Evolutionary conservation across 805 yeast genomes (phyloP).

Genomic region (Barnettozyma pratensis): DNA sequence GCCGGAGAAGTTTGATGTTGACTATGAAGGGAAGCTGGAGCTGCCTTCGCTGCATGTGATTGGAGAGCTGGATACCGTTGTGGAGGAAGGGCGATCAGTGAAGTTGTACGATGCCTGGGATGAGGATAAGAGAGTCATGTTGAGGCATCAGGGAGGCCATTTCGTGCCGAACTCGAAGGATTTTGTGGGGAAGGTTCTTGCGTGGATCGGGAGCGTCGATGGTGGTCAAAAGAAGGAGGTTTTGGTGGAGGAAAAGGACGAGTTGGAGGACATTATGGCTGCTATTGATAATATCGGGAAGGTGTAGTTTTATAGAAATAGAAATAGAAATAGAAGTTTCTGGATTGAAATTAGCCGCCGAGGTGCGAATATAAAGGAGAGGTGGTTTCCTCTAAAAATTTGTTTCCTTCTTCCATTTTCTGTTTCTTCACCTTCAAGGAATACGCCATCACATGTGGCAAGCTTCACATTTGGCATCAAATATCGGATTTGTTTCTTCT

Average conservation of each 20-base stretch:
- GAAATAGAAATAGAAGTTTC: background rate
- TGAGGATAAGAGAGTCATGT: conserved; percentile 35
- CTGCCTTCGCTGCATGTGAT: conserved; percentile 59
- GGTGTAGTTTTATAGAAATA: conserved; percentile 7
- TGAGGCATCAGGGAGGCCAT: conserved; percentile 94
- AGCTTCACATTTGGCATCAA: too few relatives aligned
- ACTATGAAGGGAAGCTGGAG: conserved; percentile 15
- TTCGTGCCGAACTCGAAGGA: conserved; percentile 83
- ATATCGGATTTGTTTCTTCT: too few relatives aligned
- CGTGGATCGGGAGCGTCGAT: conserved; percentile 26
- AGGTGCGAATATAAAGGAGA: too few relatives aligned
- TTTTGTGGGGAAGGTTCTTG: conserved; percentile 28
- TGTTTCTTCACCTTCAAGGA: too few relatives aligned
- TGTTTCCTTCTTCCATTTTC: too few relatives aligned
- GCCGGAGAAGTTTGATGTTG: conserved; percentile 21
- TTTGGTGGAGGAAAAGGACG: background rate
- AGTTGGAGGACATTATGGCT: conserved; percentile 30
- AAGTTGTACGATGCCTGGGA: conserved; percentile 48
- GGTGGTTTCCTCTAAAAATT: too few relatives aligned
- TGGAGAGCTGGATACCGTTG: conserved; percentile 88
- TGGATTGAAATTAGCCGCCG: too few relatives aligned
- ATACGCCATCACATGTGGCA: too few relatives aligned
- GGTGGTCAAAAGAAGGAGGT: too few relatives aligned
- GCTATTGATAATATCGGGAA: conserved; percentile 38
- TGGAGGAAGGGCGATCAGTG: conserved; percentile 62